These are phyloP conservation scores for Pseudocercospora pini-densiflorae DNA, from an alignment of 2,329 filamentous ascomycete genomes.

Conservation along the genomic window DNA sequence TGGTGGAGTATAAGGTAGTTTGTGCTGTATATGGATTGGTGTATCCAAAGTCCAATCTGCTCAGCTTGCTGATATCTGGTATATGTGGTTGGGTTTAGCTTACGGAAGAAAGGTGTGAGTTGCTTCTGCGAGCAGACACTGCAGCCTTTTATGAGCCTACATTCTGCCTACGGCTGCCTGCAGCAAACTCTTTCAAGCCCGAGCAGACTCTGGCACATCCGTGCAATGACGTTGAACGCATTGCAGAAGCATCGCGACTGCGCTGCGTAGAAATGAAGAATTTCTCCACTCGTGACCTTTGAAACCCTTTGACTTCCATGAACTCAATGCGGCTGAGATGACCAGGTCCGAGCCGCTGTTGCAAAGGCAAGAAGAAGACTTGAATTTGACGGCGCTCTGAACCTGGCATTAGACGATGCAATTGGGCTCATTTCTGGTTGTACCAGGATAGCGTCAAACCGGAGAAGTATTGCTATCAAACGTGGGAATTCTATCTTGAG, in stretches of 20 bases:
- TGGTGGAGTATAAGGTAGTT: background rate
- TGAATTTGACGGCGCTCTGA: background rate
- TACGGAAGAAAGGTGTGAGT: background rate
- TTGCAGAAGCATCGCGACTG: background rate
- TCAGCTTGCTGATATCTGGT: background rate
- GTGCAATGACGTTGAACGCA: background rate
- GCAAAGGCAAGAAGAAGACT: background rate
- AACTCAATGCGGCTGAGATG: too few relatives aligned
- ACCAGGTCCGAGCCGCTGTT: background rate
- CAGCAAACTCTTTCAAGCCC: background rate
- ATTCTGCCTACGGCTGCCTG: background rate
- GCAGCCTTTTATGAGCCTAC: background rate
- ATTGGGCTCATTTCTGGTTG: background rate
- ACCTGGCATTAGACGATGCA: background rate
- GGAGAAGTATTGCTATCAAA: too few relatives aligned
- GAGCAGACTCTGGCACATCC: background rate
- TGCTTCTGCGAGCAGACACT: background rate
- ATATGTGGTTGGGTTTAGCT: background rate
- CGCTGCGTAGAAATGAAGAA: too few relatives aligned
- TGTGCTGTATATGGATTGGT: background rate
- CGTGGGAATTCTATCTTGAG: too few relatives aligned
- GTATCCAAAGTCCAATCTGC: background rate
- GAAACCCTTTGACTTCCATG: too few relatives aligned
- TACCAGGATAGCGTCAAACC: too few relatives aligned
- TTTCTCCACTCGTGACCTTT: too few relatives aligned